A percentile compares a stretch with the other conserved stretches of the same genome.
phyloP scores from a whole-genome alignment of 73 alveolate genomes.

The Tetrahymena thermophila region DNA sequence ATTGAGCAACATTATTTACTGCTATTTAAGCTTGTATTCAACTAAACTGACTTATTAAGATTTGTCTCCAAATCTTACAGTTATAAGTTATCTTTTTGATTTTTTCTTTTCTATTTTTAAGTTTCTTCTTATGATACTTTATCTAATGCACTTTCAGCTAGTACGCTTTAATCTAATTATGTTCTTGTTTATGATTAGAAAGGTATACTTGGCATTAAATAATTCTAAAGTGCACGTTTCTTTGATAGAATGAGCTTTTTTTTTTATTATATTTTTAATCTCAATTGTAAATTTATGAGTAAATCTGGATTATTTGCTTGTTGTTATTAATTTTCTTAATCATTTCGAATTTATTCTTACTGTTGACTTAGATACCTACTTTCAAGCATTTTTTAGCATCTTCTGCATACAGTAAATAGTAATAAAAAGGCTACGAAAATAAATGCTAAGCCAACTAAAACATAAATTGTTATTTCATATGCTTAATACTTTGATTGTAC shows the following conservation, averaged over 20 bases:
- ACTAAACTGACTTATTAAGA: neutral
- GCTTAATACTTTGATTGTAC: neutral
- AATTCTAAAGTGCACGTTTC: neutral
- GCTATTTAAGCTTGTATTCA: neutral
- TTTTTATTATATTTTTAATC: no score
- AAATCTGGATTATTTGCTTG: neutral
- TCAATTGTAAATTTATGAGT: neutral
- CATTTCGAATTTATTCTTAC: no score
- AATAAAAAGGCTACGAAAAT: neutral
- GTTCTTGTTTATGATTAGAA: neutral
- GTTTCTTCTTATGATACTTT: no score
- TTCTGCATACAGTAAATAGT: neutral
- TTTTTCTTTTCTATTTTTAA: neutral
- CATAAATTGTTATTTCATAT: no score
- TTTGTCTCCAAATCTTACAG: neutral
- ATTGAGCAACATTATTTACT: neutral
- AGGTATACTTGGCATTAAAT: neutral
- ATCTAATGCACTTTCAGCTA: no score
- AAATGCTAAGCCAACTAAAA: neutral
- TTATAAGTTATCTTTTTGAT: neutral
- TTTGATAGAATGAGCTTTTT: neutral
- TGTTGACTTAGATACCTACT: neutral
- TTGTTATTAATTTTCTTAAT: neutral
- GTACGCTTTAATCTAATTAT: neutral
- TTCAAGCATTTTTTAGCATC: no score